Evolutionary conservation across 192 early-diverging fungal genomes (phyloP).

Genomic region (Rhizoclosmatium sp.): DNA sequence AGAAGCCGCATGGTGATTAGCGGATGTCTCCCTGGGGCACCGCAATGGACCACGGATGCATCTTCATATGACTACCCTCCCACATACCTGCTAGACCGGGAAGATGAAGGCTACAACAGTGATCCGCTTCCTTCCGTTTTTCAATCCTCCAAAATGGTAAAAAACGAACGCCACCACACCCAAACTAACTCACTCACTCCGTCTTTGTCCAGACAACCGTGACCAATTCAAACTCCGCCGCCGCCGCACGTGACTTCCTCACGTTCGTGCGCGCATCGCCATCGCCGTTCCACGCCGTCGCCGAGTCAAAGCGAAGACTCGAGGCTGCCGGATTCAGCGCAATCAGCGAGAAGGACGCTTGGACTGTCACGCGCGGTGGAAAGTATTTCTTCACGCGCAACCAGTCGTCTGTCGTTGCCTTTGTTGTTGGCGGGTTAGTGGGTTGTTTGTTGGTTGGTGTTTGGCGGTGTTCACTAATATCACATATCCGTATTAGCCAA

Average conservation of each 20-base stretch:
- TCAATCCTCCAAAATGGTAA: no score
- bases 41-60: neutral
- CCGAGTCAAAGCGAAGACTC: constrained; percentile 76
- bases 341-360: constrained; percentile 85
- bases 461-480: neutral
- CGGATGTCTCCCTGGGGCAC: neutral
- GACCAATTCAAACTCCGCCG: constrained; percentile 1
- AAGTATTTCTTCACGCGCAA: constrained; percentile 99
- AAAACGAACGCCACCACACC: no score
- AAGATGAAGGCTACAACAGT: neutral
- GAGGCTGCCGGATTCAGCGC: constrained; percentile 81
- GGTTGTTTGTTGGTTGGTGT: neutral
- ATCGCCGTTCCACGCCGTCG: constrained; percentile 96
- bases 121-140: neutral
- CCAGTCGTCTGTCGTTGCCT: constrained; percentile 84
- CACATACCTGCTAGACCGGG: neutral
- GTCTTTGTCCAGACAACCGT: neutral
- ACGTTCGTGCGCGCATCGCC: constrained; percentile 91
- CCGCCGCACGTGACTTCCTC: constrained; percentile 68
- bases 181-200: no score
- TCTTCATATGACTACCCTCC: no score
- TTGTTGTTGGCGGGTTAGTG: constrained; percentile 83
- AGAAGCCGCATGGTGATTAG: no score
- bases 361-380: constrained; percentile 75
- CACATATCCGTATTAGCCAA: neutral